phyloP scores from a whole-genome alignment of 2,329 filamentous ascomycete genomes.

The Cladosporium velox region DNA sequence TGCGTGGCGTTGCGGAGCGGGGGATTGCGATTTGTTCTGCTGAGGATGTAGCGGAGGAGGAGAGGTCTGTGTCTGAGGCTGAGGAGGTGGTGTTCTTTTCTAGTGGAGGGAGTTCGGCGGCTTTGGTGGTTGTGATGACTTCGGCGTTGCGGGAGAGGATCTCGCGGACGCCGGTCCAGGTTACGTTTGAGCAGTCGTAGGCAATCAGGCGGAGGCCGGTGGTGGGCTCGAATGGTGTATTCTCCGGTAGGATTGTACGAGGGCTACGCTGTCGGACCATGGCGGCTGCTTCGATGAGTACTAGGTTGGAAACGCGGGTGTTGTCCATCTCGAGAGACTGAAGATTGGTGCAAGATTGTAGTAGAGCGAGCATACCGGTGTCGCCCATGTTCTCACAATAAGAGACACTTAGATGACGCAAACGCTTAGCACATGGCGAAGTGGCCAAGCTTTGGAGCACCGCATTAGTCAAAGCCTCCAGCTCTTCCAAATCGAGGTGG shows the following conservation, averaged over 20 bases:
- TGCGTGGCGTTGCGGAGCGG: constrained; percentile 24
- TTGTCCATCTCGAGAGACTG: constrained; percentile 85
- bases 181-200: constrained; percentile 90
- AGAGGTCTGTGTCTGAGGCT: constrained; percentile 31
- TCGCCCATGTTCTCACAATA: constrained; percentile 89
- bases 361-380: constrained; percentile 75
- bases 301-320: constrained; percentile 83
- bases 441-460: constrained; percentile 74
- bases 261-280: constrained; percentile 65
- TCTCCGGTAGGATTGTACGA: constrained; percentile 42
- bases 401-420: constrained; percentile 83
- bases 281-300: constrained; percentile 80
- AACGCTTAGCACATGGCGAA: constrained; percentile 68
- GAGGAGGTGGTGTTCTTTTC: constrained; percentile 23
- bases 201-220: constrained; percentile 75
- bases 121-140: constrained; percentile 54
- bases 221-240: constrained; percentile 42
- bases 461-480: constrained; percentile 73
- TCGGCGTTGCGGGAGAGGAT: constrained; percentile 83
- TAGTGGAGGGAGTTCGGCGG: constrained; percentile 31
- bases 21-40: constrained; percentile 25
- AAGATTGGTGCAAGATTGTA: constrained; percentile 72
- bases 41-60: constrained; percentile 30
- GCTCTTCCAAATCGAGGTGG: constrained; percentile 86
- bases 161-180: constrained; percentile 88